Percentiles rank a stretch among this genome's conserved stretches.
Conservation (phyloP, 305 asterid genomes). For the Rubia occidens region DNA sequence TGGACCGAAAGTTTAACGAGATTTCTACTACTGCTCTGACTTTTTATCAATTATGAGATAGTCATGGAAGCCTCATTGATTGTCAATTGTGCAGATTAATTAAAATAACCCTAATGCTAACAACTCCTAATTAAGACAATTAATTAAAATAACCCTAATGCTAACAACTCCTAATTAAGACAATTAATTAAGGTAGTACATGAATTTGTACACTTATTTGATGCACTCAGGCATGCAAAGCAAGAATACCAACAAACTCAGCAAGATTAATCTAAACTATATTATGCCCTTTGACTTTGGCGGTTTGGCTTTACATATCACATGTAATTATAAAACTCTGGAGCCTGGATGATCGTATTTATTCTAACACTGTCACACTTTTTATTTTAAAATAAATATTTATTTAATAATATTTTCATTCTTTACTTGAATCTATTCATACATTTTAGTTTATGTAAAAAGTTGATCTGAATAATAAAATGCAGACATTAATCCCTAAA, state of each 20-base stretch:
- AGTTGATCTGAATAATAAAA: too few relatives aligned
- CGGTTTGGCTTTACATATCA: not conserved
- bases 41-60: slow-evolving; percentile 1
- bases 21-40: not conserved
- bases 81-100: not conserved
- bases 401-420: too few relatives aligned
- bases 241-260: not conserved
- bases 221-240: not conserved
- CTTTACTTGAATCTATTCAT: too few relatives aligned
- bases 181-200: not conserved
- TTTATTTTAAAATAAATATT: too few relatives aligned
- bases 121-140: not conserved
- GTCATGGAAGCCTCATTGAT: slow-evolving; percentile 1
- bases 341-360: not conserved
- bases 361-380: not conserved
- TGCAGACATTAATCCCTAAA: too few relatives aligned
- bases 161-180: not conserved
- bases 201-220: not conserved
- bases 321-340: slow-evolving; percentile 10
- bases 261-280: not conserved
- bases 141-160: not conserved
- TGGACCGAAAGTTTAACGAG: not conserved
- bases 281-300: not conserved
- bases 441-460: too few relatives aligned
- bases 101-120: not conserved